Evolutionary conservation across 176 grass and related monocot genomes (phyloP), one percentile per base, ranked within the genome.

Genomic region (Oryza glumipatula): DNA sequence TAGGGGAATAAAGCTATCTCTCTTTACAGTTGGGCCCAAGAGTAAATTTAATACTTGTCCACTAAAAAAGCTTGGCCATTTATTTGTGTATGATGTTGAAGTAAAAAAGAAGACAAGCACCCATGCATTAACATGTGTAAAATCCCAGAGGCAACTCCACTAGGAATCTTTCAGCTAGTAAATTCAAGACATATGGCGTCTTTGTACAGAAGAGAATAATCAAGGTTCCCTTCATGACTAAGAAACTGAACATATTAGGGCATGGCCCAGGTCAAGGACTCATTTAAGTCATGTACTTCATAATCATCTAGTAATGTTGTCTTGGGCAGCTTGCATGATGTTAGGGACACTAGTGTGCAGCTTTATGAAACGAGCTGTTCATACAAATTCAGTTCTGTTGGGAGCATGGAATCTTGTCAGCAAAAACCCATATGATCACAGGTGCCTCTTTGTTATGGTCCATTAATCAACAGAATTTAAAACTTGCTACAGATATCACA

Each of bases 211-310:
- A 32, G 15, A 74, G 26, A 74, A 74, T 21, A 9, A 52, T 75
- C 30, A 52, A 75, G 54, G 26, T 33, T 75, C 4, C 22, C 4
- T 35, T 75, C 2, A 10, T 47, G 73, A 75, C 8, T 19, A 75
- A 52, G 47, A 11, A 75, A 30, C 8, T 19, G 24, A 52, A 26
- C 8, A 75, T 75, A 26, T 52, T 33, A 14, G 49, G 72, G 26
- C 26, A 52, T 75, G 24, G 72, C 28, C 47, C 47, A 52, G 73
- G 47, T 35, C 14, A 75, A 75, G 17, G 3, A 33, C 4, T 32
- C 73, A 75, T 75, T 74, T 52, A 75, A 75, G 73, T 26, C 73
- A 33, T 75, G 73, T 33, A 54, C 7, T 74, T 52, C 72, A 75
- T 21, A 14, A 11, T 63, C n/a, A 23, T 47, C 45, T 54, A 33